Evolutionary conservation across 345 rosid genomes (phyloP).

Genomic region (Sapria himalayana): DNA sequence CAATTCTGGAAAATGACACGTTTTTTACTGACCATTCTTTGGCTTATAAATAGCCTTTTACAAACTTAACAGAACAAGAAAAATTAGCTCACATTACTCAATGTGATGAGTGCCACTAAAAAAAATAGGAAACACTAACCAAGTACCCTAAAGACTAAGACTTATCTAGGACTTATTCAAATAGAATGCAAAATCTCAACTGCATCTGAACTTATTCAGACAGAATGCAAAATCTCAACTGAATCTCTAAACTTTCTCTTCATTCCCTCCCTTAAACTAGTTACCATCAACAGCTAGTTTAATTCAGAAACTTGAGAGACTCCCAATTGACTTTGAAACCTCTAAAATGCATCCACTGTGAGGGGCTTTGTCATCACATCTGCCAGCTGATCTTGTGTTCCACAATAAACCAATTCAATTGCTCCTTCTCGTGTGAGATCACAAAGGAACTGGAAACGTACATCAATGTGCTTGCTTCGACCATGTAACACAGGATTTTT

Average conservation of each 20-base stretch:
- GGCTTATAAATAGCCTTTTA: constrained; percentile 2
- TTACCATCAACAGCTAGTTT: not conserved
- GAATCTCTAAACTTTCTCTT: constrained; percentile 1
- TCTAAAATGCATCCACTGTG: not conserved
- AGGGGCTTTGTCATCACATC: constrained; percentile 4
- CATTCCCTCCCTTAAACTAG: too few relatives aligned
- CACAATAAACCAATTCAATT: constrained; percentile 3
- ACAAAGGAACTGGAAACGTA: not conserved
- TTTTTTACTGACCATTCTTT: not conserved
- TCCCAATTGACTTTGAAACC: constrained; percentile 2
- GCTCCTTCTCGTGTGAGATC: constrained; percentile 2
- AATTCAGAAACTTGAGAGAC: not conserved
- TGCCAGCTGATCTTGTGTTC: constrained; percentile 1
- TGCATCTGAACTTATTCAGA: too few relatives aligned
- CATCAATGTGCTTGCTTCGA: not conserved
- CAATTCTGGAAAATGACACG: not conserved
- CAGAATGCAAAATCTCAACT: too few relatives aligned
- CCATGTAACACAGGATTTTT: not conserved
- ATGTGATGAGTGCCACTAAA: constrained; percentile 1
- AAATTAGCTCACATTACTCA: not conserved
- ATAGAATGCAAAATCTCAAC: too few relatives aligned
- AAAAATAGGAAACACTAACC: not conserved
- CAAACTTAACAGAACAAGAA: too few relatives aligned
- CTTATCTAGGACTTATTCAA: too few relatives aligned
- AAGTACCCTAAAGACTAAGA: not conserved